These are phyloP conservation scores for Russula earlei DNA, from an alignment of 768 basidiomycete genomes.

Conservation along the genomic window DNA sequence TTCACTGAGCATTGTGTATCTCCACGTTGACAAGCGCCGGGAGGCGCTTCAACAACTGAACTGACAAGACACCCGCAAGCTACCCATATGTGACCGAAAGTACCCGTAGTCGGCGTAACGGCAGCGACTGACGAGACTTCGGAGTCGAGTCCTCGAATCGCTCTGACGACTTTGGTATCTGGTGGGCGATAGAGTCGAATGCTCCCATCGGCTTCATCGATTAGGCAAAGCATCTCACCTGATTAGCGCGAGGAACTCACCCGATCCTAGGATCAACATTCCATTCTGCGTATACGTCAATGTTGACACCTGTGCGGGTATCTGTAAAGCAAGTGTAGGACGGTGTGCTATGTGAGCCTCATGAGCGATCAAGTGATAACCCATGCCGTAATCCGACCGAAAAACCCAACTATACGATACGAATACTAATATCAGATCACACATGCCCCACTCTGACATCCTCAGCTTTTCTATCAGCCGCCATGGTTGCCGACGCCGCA, in stretches of 20 bases:
- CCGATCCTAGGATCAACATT: conserved; percentile 53
- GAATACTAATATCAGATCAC: too few species aligned
- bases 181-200: conserved; percentile 17
- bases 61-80: conserved; percentile 53
- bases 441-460: too few species aligned
- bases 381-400: too few species aligned
- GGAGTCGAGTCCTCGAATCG: conserved; percentile 24
- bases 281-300: conserved; percentile 40
- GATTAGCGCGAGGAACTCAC: conserved; percentile 26
- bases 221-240: conserved; percentile 25
- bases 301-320: conserved; percentile 45
- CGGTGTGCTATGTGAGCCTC: background rate
- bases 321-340: conserved; percentile 12
- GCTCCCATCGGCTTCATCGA: conserved; percentile 35
- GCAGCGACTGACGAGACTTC: conserved; percentile 59
- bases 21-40: background rate
- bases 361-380: background rate
- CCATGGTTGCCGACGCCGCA: conserved; percentile 20
- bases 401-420: too few species aligned
- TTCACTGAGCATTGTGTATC: background rate
- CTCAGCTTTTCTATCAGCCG: background rate
- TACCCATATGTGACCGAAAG: conserved; percentile 49
- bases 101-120: conserved; percentile 25
- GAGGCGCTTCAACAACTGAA: conserved; percentile 15
- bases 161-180: conserved; percentile 13